Base-by-base conservation (phyloP, 495 filamentous ascomycete species). In the Penicillium canescens region DNA sequence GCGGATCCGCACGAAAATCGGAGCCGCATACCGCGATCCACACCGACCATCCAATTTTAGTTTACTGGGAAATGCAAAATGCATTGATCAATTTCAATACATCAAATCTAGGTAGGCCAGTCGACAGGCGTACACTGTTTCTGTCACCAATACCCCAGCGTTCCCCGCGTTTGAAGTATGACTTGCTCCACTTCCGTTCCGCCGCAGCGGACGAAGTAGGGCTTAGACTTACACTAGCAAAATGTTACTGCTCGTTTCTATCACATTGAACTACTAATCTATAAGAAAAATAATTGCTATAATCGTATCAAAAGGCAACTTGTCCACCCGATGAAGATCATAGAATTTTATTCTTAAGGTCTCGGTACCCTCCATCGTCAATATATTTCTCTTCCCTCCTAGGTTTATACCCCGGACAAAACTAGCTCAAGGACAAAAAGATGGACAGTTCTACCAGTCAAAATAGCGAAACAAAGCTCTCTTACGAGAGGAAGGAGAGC, bases 361-460 rank as follows among this genome's bases (percentile, higher is more conserved):
- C 13, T 18, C 26, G 33, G n/a, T 33, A 10, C 23, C 24, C 3
- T 11, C 5, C 13, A 42, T 13, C 18, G 18, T 18, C 18, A 9
- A 13, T 24, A 26, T 12, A 42, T 26, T 8, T 2, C 1, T 42
- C 23, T 42, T 3, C 4, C 24, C 2, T 33, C 9, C 18, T 18
- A 18, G 18, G 18, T 18, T 4, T 7, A 33, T 9, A 33, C n/a
- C 7, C 16, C 2, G 4, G 18, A 14, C 45, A 28, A 18, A n/a
- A 6, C 4, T 9, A 16, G 28, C 31, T 1, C 18, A 18, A 18
- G 18, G 1, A 18, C 18, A 38, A 13, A 24, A 63, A 14, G 18
- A 63, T 66, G 60, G 38, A 52, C 38, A 60, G 44, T 16, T 45
- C 52, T 2, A 33, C 16, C 11, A 61, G 42, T 23, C 56, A 60